phyloP scores from a whole-genome alignment of 768 basidiomycete genomes.

The Auriscalpium vulgare region DNA sequence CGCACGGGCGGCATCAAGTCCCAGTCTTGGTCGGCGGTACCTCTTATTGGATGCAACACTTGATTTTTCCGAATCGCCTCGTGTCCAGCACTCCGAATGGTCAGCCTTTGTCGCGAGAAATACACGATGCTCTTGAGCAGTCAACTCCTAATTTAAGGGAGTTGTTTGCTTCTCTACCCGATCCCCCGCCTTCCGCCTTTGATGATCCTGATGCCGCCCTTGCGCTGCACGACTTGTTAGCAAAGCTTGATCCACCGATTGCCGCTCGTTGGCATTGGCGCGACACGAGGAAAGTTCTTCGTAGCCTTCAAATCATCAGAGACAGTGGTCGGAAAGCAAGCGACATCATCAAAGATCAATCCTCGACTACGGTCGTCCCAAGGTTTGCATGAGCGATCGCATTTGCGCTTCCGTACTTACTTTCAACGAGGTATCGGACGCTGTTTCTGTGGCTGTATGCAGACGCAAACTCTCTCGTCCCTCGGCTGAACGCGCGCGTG shows the following conservation, averaged over 20 bases:
- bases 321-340: constrained; percentile 59
- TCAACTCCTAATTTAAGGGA: constrained; percentile 40
- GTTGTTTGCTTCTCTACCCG: constrained; percentile 53
- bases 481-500: constrained; percentile 70
- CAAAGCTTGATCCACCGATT: constrained; percentile 59
- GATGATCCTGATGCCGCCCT: constrained; percentile 49
- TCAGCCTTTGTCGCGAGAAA: constrained; percentile 15
- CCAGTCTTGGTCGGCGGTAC: constrained; percentile 96
- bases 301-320: constrained; percentile 71
- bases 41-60: constrained; percentile 95
- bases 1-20: constrained; percentile 50
- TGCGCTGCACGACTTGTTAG: constrained; percentile 58
- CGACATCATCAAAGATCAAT: constrained; percentile 61
- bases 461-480: constrained; percentile 49
- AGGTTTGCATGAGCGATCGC: constrained; percentile 32
- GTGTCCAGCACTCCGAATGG: constrained; percentile 16
- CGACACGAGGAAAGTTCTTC: constrained; percentile 84
- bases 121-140: constrained; percentile 33
- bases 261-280: constrained; percentile 93
- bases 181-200: constrained; percentile 48
- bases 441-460: constrained; percentile 91
- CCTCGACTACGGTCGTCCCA: constrained; percentile 33
- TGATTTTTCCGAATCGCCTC: constrained; percentile 80
- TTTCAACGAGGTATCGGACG: constrained; percentile 58
- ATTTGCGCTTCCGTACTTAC: neutral